These are phyloP conservation scores for Penicillium sp. DNA, from an alignment of 2,329 filamentous ascomycete species.

Conservation along the genomic window DNA sequence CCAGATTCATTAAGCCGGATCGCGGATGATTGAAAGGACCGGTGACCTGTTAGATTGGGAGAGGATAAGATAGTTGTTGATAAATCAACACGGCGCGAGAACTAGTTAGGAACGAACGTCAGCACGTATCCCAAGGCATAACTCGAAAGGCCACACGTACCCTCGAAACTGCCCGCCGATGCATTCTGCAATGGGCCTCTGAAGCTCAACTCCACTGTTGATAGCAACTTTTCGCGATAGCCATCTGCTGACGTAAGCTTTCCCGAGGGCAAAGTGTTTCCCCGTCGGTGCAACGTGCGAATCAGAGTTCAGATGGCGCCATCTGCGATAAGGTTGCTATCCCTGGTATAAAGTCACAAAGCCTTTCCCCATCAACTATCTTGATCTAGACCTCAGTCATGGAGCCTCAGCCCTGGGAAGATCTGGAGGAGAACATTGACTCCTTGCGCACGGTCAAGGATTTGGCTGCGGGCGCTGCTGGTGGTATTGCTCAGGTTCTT, in stretches of 20 bases:
- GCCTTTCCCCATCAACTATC: neutral
- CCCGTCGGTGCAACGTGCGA: conserved; percentile 29
- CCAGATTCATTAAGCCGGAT: conserved; percentile 20
- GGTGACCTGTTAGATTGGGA: conserved; percentile 23
- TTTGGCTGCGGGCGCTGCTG: conserved; percentile 81
- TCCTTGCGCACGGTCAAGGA: conserved; percentile 72
- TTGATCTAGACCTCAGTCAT: conserved; percentile 15
- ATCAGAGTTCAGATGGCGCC: conserved; percentile 28
- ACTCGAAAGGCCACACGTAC: conserved; percentile 16
- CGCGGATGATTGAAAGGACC: conserved; percentile 34
- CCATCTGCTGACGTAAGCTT: conserved; percentile 15
- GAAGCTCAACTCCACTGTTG: conserved; percentile 13
- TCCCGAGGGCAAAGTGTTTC: conserved; percentile 14
- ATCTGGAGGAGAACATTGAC: conserved; percentile 37
- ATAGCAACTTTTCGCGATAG: conserved; percentile 10
- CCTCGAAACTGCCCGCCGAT: conserved; percentile 32
- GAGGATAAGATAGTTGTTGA: conserved; percentile 30
- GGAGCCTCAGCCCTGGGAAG: conserved; percentile 37
- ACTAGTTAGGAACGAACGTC: conserved; percentile 23
- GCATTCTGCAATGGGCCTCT: conserved; percentile 27
- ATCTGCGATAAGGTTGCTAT: conserved; percentile 14
- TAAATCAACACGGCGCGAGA: conserved; percentile 38
- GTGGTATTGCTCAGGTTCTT: conserved; percentile 89
- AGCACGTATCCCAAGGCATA: neutral
- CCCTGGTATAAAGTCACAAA: conserved; percentile 1